Base-by-base conservation (phyloP, 768 basidiomycete genomes). In the button mushroom (Agaricus bisporus) region DNA sequence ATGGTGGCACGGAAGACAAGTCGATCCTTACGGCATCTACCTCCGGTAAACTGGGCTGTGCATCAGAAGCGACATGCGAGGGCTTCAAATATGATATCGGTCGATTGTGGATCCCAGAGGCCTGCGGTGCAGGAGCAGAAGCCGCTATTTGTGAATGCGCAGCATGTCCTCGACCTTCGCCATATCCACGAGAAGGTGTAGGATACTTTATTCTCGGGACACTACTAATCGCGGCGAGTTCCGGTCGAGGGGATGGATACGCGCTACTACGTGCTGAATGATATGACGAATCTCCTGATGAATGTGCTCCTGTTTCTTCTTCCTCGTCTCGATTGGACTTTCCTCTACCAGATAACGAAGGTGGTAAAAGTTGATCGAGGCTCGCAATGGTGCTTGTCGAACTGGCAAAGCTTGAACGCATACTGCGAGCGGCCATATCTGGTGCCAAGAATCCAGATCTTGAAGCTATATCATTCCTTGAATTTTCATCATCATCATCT, bases 401-500 rank as follows among this genome's bases (percentile, higher is more conserved):
- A 56, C 59, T 63, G 54, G 51, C 60, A 25, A 56, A 59, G 58
- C 57, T 65, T 50, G 61, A 37, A 54, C 62, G 48, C 26, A 35
- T 42, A 15, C 39, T 17, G 29, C 32, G 38, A n/a, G 28, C 37
- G 29, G 22, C 48, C 29, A 42, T 48, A 26, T 35, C 20, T 18
- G 46, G 41, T 46, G 46, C 47, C 18, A 54, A 35, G 47, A 48
- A 42, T 5, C 14, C 47, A 6, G 53, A 36, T 22, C 32, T 28
- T 17, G 44, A 46, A 12, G 45, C 39, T 9, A 26, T 48, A 14
- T 48, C 37, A 15, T 36, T 15, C 26, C 46, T 42, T 38, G 20
- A 32, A 26, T 68, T 69, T 8, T 62, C 64, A n/a, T 71, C 73
- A 0, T 70, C 70, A 18, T 66, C 71, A 10, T 69, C 62, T 39